phyloP scores from a whole-genome alignment of 2,329 filamentous ascomycete species.

The Monascus ruber region DNA sequence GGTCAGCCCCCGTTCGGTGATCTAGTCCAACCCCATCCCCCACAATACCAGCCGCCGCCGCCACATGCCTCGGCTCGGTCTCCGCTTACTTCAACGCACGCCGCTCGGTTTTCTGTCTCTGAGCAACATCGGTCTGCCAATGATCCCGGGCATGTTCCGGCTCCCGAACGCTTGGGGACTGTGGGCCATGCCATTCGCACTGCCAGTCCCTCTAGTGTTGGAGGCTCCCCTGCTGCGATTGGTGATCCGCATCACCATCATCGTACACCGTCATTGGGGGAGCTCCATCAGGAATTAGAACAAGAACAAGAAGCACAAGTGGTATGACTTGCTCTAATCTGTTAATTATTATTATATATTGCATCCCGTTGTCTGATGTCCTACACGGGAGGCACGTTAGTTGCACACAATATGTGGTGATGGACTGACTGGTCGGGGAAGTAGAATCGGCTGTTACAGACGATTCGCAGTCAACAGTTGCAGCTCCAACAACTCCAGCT shows the following conservation, averaged over 20 bases:
- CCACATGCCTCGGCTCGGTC: conserved; percentile 50
- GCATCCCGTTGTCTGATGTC: too few species aligned
- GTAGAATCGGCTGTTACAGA: conserved; percentile 39
- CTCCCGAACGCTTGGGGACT: conserved; percentile 28
- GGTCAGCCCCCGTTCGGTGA: not conserved
- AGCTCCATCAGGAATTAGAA: conserved; percentile 40
- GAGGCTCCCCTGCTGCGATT: conserved; percentile 29
- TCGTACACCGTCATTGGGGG: conserved; percentile 36
- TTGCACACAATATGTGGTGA: not conserved
- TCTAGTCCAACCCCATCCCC: conserved; percentile 37
- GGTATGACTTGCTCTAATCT: conserved; percentile 18
- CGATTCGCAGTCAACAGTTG: conserved; percentile 37
- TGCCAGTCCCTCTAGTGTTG: conserved; percentile 33
- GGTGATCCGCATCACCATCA: conserved; percentile 39
- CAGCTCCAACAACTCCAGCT: conserved; percentile 30
- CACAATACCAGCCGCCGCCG: conserved; percentile 66
- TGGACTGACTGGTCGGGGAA: conserved; percentile 2
- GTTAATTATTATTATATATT: too few species aligned
- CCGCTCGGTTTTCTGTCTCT: conserved; percentile 24
- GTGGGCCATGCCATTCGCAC: conserved; percentile 29
- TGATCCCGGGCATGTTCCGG: conserved; percentile 26
- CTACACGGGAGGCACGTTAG: too few species aligned
- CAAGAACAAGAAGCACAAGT: conserved; percentile 43
- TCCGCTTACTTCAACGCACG: conserved; percentile 23
- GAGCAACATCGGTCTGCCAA: conserved; percentile 35